Conservation (phyloP, 108 stramenopile species). For the Cylindrotheca fusiformis region DNA sequence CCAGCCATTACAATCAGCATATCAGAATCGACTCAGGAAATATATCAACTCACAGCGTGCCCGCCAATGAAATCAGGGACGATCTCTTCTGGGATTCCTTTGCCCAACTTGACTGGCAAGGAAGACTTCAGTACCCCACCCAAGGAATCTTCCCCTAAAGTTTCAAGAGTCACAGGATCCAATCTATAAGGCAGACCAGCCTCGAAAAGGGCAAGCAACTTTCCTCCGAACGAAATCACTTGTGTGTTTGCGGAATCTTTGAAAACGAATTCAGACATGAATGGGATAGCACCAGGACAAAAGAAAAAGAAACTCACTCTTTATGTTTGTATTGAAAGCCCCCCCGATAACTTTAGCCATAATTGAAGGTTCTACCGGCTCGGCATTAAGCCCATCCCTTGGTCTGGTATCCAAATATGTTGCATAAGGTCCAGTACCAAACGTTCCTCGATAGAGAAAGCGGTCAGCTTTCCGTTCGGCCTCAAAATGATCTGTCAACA, state of each 20-base stretch:
- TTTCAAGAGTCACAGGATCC: slow-evolving; percentile 49
- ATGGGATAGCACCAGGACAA: too few relatives aligned
- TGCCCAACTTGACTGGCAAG: slow-evolving; percentile 29
- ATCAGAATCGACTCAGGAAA: too few relatives aligned
- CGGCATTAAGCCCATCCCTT: slow-evolving; percentile 39
- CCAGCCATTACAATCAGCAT: too few relatives aligned
- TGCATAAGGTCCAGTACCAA: slow-evolving; percentile 40
- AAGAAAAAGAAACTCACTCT: slow-evolving; percentile 16
- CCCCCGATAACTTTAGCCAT: slow-evolving; percentile 36
- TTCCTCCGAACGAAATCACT: slow-evolving; percentile 58
- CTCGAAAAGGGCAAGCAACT: slow-evolving; percentile 60
- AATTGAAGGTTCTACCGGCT: slow-evolving; percentile 33
- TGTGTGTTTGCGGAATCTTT: slow-evolving; percentile 61
- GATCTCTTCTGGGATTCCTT: slow-evolving; percentile 33
- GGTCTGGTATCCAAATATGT: slow-evolving; percentile 17
- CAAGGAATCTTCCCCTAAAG: slow-evolving; percentile 46
- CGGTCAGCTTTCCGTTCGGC: slow-evolving; percentile 29
- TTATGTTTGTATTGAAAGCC: slow-evolving; percentile 51
- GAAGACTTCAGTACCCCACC: slow-evolving; percentile 22
- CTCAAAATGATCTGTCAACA: slow-evolving; percentile 41
- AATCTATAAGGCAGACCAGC: slow-evolving; percentile 51
- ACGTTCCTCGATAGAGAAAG: slow-evolving; percentile 45
- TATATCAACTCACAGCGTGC: slow-evolving; percentile 8
- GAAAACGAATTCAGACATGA: too few relatives aligned
- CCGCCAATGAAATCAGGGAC: slow-evolving; percentile 50